Conservation (phyloP, 345 rosid genomes). For the Balakata baccata region DNA sequence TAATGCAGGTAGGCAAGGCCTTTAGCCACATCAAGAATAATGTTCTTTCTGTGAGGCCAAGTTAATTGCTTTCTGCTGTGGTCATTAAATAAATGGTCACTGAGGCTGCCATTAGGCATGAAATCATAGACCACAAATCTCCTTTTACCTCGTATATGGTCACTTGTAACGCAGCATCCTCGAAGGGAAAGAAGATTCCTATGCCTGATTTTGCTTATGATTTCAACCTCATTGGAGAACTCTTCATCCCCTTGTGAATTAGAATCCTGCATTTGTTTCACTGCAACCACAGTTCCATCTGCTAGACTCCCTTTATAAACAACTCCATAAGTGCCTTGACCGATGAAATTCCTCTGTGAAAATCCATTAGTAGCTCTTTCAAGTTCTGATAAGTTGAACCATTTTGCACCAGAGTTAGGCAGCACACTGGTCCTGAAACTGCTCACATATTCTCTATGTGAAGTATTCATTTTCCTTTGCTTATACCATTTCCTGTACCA, state of each 20-base stretch:
- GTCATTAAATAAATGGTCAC: constrained; percentile 34
- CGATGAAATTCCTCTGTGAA: constrained; percentile 45
- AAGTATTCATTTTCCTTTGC: constrained; percentile 29
- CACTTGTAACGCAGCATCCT: constrained; percentile 61
- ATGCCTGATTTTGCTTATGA: constrained; percentile 62
- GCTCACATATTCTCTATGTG: constrained; percentile 34
- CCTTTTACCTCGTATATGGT: constrained; percentile 36
- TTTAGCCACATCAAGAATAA: constrained; percentile 52
- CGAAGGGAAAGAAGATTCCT: constrained; percentile 56
- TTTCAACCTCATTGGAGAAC: constrained; percentile 60
- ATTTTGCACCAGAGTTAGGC: constrained; percentile 52
- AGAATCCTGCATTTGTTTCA: constrained; percentile 45
- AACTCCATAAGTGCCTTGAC: constrained; percentile 48
- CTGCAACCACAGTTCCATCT: constrained; percentile 52
- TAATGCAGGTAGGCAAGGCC: constrained; percentile 59
- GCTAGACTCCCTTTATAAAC: constrained; percentile 48
- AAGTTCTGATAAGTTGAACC: constrained; percentile 49
- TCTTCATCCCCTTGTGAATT: constrained; percentile 53
- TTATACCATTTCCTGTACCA: constrained; percentile 30
- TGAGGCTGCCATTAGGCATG: constrained; percentile 57
- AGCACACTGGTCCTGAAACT: constrained; percentile 37
- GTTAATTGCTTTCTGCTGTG: constrained; percentile 23
- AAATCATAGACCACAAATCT: constrained; percentile 55
- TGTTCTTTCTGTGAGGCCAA: constrained; percentile 58
- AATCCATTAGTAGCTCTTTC: constrained; percentile 51